phyloP scores from a whole-genome alignment of 768 basidiomycete genomes.

The Podaxis sp. region DNA sequence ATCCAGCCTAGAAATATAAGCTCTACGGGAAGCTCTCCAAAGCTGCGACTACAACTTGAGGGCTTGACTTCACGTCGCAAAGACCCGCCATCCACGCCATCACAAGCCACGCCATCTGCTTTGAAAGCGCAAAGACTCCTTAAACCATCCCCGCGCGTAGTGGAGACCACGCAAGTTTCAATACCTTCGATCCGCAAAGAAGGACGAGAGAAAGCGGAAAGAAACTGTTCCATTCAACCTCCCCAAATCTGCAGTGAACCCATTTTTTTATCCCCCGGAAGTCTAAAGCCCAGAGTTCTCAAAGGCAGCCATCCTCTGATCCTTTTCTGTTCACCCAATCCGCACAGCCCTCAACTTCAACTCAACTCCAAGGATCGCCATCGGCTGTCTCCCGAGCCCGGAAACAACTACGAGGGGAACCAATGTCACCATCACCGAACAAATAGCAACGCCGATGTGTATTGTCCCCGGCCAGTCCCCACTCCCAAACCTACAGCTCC shows the following conservation, averaged over 20 bases:
- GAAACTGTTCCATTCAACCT: slow-evolving; percentile 13
- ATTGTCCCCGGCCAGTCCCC: slow-evolving; percentile 40
- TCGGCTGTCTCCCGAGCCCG: slow-evolving; percentile 66
- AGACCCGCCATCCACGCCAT: slow-evolving; percentile 38
- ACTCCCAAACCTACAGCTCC: slow-evolving; percentile 33
- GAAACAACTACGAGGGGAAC: slow-evolving; percentile 79
- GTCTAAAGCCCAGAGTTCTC: slow-evolving; percentile 27
- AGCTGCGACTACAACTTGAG: slow-evolving; percentile 20
- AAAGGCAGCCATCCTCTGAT: slow-evolving; percentile 30
- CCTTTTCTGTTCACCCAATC: slow-evolving; percentile 38
- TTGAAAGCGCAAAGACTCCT: slow-evolving; percentile 35
- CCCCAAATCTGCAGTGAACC: slow-evolving; percentile 34
- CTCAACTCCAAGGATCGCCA: slow-evolving; percentile 25
- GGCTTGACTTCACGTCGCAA: slow-evolving; percentile 15
- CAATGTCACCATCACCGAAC: slow-evolving; percentile 81
- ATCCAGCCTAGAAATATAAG: too few relatives aligned
- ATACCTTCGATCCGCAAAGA: slow-evolving; percentile 81
- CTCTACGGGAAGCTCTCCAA: slow-evolving; percentile 74
- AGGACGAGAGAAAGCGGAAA: slow-evolving; percentile 45
- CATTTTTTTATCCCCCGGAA: slow-evolving; percentile 43
- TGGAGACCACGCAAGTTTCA: slow-evolving; percentile 54
- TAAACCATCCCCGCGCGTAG: slow-evolving; percentile 49
- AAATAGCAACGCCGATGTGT: slow-evolving; percentile 73
- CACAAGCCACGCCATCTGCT: slow-evolving; percentile 29
- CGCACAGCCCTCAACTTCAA: slow-evolving; percentile 19